phyloP scores from a whole-genome alignment of 2,329 filamentous ascomycete species.

The Polychaeton citri region DNA sequence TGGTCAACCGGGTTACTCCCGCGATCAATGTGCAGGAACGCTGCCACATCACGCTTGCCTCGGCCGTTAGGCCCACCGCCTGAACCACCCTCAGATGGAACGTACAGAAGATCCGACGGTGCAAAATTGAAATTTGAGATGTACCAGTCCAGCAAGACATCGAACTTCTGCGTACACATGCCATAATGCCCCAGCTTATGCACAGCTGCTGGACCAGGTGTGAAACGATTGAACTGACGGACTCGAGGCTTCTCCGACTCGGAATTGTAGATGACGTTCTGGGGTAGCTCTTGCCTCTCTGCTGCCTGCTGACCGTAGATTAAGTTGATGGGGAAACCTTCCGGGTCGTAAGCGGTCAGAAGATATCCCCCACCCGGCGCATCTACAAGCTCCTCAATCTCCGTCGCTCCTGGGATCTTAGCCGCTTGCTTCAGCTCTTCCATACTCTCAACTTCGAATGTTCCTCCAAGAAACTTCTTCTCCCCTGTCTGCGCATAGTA shows the following conservation, averaged over 20 bases:
- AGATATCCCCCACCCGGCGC: constrained; percentile 28
- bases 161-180: constrained; percentile 24
- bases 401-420: constrained; percentile 16
- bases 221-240: constrained; percentile 28
- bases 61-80: constrained; percentile 3
- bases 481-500: constrained; percentile 29
- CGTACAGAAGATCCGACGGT: constrained; percentile 29
- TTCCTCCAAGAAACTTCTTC: constrained; percentile 29
- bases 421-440: constrained; percentile 29
- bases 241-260: constrained; percentile 25
- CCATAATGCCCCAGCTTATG: constrained; percentile 40
- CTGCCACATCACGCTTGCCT: constrained; percentile 12
- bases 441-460: constrained; percentile 29
- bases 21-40: constrained; percentile 42
- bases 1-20: constrained; percentile 40
- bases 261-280: constrained; percentile 24
- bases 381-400: constrained; percentile 21
- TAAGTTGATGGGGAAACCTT: constrained; percentile 28
- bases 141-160: constrained; percentile 20
- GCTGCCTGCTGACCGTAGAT: constrained; percentile 24
- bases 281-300: constrained; percentile 11
- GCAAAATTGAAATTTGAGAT: constrained; percentile 34
- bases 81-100: no score
- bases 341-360: constrained; percentile 25
- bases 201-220: constrained; percentile 35